Conservation (phyloP, 1,284 basidiomycete genomes). For the Termitomyces sp. region DNA sequence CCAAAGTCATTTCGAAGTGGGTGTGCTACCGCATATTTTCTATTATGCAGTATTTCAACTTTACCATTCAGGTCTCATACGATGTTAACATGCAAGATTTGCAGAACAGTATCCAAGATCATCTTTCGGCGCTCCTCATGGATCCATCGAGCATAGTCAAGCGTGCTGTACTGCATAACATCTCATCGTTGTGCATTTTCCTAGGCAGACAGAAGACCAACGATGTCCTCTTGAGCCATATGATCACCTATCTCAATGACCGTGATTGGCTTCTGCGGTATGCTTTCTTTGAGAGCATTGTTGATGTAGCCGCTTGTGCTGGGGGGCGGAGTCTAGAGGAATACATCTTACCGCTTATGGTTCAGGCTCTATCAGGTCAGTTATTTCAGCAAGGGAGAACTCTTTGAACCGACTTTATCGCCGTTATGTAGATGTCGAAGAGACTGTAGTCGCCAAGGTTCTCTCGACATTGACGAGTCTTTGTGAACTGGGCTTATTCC, state of each 20-base stretch:
- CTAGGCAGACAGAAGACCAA: conserved; percentile 91
- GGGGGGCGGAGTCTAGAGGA: conserved; percentile 83
- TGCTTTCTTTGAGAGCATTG: conserved; percentile 94
- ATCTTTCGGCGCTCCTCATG: conserved; percentile 74
- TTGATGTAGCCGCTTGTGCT: conserved; percentile 90
- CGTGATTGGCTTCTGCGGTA: conserved; percentile 88
- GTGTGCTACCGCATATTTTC: conserved; percentile 12
- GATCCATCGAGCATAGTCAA: conserved; percentile 75
- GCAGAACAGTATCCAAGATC: conserved; percentile 83
- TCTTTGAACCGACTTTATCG: conserved; percentile 7
- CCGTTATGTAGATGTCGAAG: conserved; percentile 75
- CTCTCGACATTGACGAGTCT: conserved; percentile 81
- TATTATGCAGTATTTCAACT: conserved; percentile 9
- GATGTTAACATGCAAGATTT: conserved; percentile 83
- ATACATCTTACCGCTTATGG: conserved; percentile 91
- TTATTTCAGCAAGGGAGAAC: background rate
- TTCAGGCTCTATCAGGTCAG: conserved; percentile 84
- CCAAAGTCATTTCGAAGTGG: conserved; percentile 69
- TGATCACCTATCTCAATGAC: conserved; percentile 98
- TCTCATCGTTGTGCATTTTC: conserved; percentile 88
- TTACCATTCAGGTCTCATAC: conserved; percentile 67
- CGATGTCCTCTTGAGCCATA: conserved; percentile 92
- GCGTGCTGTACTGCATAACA: conserved; percentile 72
- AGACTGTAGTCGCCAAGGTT: conserved; percentile 87
- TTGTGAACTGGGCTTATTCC: conserved; percentile 82